These are phyloP conservation scores for Acanthamoeba lenticulata DNA, from an alignment of 208 protist genomes.

Conservation along the genomic window DNA sequence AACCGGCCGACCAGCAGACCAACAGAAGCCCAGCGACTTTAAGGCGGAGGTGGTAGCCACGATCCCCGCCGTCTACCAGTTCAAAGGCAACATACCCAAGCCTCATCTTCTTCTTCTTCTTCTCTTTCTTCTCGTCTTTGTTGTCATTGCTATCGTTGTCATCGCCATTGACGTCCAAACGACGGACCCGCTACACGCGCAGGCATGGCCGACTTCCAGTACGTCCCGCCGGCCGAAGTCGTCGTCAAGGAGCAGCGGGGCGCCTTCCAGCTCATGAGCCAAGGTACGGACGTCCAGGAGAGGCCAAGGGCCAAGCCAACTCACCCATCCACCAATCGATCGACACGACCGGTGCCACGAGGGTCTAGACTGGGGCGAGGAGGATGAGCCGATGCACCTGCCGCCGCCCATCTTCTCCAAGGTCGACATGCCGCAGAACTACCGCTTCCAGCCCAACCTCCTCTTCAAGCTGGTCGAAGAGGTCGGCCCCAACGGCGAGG, in stretches of 20 bases:
- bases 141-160: not conserved
- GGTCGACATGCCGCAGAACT: slow-evolving; percentile 41
- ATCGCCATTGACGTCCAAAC: too few relatives aligned
- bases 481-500: not conserved
- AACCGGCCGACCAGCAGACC: not conserved
- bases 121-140: not conserved
- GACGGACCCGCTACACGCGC: not conserved
- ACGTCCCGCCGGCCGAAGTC: not conserved
- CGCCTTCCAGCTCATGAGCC: not conserved
- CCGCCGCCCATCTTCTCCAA: slow-evolving; percentile 32
- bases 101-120: not conserved
- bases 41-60: slow-evolving; percentile 18
- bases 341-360: not conserved
- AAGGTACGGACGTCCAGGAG: not conserved
- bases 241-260: slow-evolving; percentile 23
- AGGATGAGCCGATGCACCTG: slow-evolving; percentile 39
- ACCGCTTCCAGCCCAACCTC: not conserved
- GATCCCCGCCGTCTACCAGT: slow-evolving; percentile 17
- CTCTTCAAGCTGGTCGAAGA: not conserved
- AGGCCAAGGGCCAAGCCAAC: not conserved
- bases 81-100: not conserved
- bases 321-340: not conserved
- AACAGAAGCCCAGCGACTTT: not conserved
- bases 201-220: slow-evolving; percentile 61
- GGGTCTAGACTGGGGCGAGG: not conserved